These are phyloP conservation scores for Lactifluus rugatus DNA, from an alignment of 768 basidiomycete genomes.

Conservation along the genomic window DNA sequence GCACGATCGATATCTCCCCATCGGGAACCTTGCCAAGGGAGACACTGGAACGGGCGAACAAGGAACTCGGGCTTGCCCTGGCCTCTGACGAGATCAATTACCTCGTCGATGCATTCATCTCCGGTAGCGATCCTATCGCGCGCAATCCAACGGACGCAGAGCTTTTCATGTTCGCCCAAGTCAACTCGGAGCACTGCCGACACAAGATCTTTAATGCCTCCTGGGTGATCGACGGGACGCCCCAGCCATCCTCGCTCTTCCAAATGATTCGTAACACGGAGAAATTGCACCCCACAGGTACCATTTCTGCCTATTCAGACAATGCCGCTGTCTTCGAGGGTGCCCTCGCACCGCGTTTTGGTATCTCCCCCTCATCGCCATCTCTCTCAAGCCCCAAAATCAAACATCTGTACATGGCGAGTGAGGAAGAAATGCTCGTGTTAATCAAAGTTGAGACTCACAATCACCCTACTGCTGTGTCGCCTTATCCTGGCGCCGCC, in stretches of 20 bases:
- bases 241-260: slow-evolving; percentile 69
- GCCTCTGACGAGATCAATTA: slow-evolving; percentile 83
- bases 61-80: slow-evolving; percentile 80
- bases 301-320: slow-evolving; percentile 95
- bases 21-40: slow-evolving; percentile 39
- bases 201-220: slow-evolving; percentile 99
- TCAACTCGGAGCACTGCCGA: slow-evolving; percentile 99
- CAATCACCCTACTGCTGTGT: slow-evolving; percentile 97
- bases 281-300: slow-evolving; percentile 58
- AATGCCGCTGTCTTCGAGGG: slow-evolving; percentile 94
- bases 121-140: slow-evolving; percentile 53
- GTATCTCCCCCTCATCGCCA: slow-evolving; percentile 30
- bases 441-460: slow-evolving; percentile 98
- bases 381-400: slow-evolving; percentile 20
- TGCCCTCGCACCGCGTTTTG: slow-evolving; percentile 63
- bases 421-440: slow-evolving; percentile 72
- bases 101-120: slow-evolving; percentile 78
- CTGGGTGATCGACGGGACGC: slow-evolving; percentile 77
- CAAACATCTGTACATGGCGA: slow-evolving; percentile 38
- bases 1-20: slow-evolving; percentile 52
- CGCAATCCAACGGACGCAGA: slow-evolving; percentile 95
- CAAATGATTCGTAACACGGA: slow-evolving; percentile 98
- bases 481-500: slow-evolving; percentile 96
- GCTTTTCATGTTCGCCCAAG: slow-evolving; percentile 99
- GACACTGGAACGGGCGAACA: slow-evolving; percentile 69